phyloP scores from a whole-genome alignment of 2,329 filamentous ascomycete species.

The Nemania sp. region DNA sequence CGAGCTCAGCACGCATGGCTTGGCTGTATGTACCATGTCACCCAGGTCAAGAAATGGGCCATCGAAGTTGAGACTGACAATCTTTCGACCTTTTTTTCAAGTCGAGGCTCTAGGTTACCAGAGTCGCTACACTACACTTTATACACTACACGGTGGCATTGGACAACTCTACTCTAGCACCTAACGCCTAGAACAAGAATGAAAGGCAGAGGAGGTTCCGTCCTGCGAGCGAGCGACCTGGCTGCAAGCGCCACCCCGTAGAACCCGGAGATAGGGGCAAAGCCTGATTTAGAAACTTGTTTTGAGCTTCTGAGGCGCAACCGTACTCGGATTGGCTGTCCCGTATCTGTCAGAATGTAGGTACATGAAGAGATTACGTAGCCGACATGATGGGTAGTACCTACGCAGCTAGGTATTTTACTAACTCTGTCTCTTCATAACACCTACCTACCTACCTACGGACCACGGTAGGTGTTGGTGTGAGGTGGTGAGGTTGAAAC shows the following conservation, averaged over 20 bases:
- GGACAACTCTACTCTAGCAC: too few relatives aligned
- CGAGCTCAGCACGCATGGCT: conserved; percentile 16
- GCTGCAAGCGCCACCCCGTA: not conserved
- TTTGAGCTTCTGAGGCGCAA: not conserved
- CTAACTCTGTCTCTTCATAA: not conserved
- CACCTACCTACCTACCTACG: too few relatives aligned
- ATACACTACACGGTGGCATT: too few relatives aligned
- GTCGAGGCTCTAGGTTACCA: too few relatives aligned
- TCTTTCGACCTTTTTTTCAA: too few relatives aligned
- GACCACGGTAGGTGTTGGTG: too few relatives aligned
- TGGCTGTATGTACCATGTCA: conserved; percentile 15
- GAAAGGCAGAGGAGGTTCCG: too few relatives aligned
- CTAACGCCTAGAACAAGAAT: too few relatives aligned
- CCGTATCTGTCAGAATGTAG: not conserved
- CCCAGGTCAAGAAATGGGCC: not conserved
- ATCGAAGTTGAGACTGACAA: not conserved
- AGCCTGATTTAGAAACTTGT: conserved; percentile 1
- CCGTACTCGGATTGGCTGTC: not conserved
- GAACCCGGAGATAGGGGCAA: not conserved
- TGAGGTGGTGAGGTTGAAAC: not conserved
- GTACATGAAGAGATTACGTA: conserved; percentile 8
- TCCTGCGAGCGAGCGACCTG: too few relatives aligned
- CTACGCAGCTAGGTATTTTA: too few relatives aligned
- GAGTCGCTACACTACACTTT: too few relatives aligned
- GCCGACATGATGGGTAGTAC: not conserved